Evolutionary conservation across 108 stramenopile genomes (phyloP).

Genomic region (Fistulifera solaris): DNA sequence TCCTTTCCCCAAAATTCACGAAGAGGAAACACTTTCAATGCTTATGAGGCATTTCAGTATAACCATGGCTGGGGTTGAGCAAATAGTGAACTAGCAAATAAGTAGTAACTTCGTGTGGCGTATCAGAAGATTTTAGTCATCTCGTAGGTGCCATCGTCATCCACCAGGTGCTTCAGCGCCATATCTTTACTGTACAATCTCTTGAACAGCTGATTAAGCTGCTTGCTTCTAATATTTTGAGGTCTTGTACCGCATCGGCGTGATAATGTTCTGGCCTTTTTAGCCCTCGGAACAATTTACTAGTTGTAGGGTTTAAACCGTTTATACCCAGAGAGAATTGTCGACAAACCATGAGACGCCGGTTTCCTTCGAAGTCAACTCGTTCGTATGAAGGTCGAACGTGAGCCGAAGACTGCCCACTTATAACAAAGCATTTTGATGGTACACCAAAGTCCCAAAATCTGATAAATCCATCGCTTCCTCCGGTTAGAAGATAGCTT

Average conservation of each 20-base stretch:
- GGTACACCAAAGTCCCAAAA: slow-evolving; percentile 85
- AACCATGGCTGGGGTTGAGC: too few relatives aligned
- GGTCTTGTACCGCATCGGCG: slow-evolving; percentile 51
- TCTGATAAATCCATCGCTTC: slow-evolving; percentile 70
- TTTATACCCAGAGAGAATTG: slow-evolving; percentile 25
- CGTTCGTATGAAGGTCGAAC: slow-evolving; percentile 63
- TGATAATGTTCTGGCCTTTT: slow-evolving; percentile 32
- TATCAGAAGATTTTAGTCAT: too few relatives aligned
- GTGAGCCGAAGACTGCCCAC: slow-evolving; percentile 49
- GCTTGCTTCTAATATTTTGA: slow-evolving; percentile 38
- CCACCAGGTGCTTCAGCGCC: slow-evolving; percentile 37
- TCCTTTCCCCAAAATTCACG: too few relatives aligned
- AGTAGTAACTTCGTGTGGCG: too few relatives aligned
- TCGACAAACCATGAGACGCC: slow-evolving; percentile 62
- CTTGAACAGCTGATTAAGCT: slow-evolving; percentile 46
- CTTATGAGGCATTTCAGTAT: too few relatives aligned
- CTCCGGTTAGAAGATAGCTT: slow-evolving; percentile 85
- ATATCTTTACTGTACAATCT: slow-evolving; percentile 71
- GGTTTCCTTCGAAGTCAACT: slow-evolving; percentile 33
- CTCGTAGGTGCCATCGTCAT: too few relatives aligned
- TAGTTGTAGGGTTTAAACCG: slow-evolving; percentile 1
- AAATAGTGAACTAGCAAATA: too few relatives aligned
- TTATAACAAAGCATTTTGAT: slow-evolving; percentile 76
- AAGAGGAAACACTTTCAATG: too few relatives aligned
- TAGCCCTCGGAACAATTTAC: slow-evolving; percentile 29